Evolutionary conservation across 2,329 filamentous ascomycete species (phyloP), one percentile per base, ranked within the genome.

Genomic region (Colletotrichum tamarilloi): DNA sequence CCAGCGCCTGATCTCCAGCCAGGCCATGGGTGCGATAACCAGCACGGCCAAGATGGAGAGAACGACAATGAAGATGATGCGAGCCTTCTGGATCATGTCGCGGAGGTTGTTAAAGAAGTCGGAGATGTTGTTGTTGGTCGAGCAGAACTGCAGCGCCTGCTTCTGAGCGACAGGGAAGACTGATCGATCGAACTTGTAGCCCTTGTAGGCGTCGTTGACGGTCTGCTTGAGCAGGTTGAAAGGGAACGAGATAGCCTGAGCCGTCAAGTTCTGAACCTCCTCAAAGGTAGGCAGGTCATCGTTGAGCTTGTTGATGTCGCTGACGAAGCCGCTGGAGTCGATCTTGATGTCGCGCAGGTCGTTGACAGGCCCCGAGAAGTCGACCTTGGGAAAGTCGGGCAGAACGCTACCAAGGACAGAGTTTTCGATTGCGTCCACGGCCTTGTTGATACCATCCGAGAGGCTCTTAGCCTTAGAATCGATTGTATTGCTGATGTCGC

Each of bases 131-230:
- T 94, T 89, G 83, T 97, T 95, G 80, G 95, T 91, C 55, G 94
- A 94, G 85, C 97, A 99, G 85, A 99, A 98, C 1, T 89, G 92
- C 66, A 99, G 87, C 49, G 91, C 85, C 82, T 97, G 89, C 85
- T 97, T 98, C 77, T 92, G 85, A 1, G 97, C 95, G 3, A 98
- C 88, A 0, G 95, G 95, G 77, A 99, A 96, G 11, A 93, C 83
- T 14, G 90, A 89, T 19, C 91, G 88, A 80, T 98, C 91, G 80
- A 98, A 97, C 38, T 87, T 88, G 86, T 95, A 98, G 74, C 86
- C 88, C 62, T 91, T 89, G 78, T 97, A 89, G 42, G 88, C 91
- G 16, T 91, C 84, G 76, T 95, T 93, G 78, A 99, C 89, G 59
- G 93, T 85, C 74, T 87, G 84, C 77, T 93, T 94, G 78, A 98